Conservation (phyloP, 2,329 filamentous ascomycete species). For the Diaporthe sp. region DNA sequence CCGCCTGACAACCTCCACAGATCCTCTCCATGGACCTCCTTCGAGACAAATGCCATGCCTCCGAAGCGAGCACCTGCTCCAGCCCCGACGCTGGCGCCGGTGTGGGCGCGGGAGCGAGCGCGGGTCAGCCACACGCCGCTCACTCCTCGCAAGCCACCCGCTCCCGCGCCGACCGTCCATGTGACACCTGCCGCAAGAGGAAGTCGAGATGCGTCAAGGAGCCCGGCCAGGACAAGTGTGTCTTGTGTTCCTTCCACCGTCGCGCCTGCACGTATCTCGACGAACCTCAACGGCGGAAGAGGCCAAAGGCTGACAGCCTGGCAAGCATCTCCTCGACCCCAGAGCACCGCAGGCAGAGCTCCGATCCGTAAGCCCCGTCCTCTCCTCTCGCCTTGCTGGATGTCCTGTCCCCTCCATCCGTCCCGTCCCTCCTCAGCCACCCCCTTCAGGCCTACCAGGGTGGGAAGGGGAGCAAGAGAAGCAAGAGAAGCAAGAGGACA, state of each 20-base stretch:
- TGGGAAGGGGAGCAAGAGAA: neutral
- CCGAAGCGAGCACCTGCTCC: constrained; percentile 41
- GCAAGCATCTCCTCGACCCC: constrained; percentile 31
- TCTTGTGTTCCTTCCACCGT: constrained; percentile 76
- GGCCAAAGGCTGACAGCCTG: constrained; percentile 56
- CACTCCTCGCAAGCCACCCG: constrained; percentile 37
- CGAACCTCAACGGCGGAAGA: constrained; percentile 69
- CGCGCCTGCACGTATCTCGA: constrained; percentile 77
- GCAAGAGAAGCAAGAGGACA: neutral
- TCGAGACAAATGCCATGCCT: constrained; percentile 37
- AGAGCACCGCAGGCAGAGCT: constrained; percentile 32
- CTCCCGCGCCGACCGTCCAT: constrained; percentile 58
- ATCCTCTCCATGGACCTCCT: constrained; percentile 22
- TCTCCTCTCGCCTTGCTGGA: neutral
- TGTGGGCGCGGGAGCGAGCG: neutral
- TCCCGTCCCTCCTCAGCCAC: too few species aligned
- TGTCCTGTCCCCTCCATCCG: neutral
- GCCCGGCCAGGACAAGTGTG: constrained; percentile 70
- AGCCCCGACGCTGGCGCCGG: constrained; percentile 41
- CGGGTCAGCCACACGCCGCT: constrained; percentile 32
- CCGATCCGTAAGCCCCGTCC: constrained; percentile 1
- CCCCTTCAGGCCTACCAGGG: neutral
- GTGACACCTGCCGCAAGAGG: constrained; percentile 75
- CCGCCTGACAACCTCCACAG: constrained; percentile 18
- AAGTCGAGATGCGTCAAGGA: constrained; percentile 77